Conservation (phyloP, 164 flowering plant genomes). For the Chloranthus sessilifolius region DNA sequence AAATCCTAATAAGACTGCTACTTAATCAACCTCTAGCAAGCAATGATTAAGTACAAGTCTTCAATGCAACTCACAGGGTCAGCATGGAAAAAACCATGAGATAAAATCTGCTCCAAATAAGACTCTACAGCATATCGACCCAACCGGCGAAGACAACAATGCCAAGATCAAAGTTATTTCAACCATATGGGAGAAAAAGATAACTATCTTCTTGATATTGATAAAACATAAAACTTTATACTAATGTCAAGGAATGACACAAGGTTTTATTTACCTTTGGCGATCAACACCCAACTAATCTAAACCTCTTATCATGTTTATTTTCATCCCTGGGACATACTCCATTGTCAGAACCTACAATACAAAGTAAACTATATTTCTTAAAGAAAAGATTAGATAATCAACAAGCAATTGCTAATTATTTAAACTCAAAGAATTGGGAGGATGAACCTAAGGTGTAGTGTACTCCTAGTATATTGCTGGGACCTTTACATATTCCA, state of each 20-base stretch:
- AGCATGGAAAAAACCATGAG: slow-evolving; percentile 95
- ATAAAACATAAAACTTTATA: too few relatives aligned
- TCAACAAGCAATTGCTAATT: background rate
- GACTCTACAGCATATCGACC: slow-evolving; percentile 95
- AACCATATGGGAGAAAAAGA: background rate
- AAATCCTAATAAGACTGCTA: background rate
- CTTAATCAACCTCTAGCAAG: background rate
- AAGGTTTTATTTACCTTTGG: slow-evolving; percentile 41
- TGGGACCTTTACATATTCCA: slow-evolving; percentile 89
- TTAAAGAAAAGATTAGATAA: background rate
- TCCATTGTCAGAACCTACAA: slow-evolving; percentile 87
- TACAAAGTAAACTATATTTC: slow-evolving; percentile 3
- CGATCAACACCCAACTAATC: slow-evolving; percentile 92
- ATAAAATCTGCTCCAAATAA: slow-evolving; percentile 84
- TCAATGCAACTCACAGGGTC: slow-evolving; percentile 72
- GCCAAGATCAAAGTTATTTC: slow-evolving; percentile 3
- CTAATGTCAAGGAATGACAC: background rate
- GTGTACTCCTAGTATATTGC: slow-evolving; percentile 69
- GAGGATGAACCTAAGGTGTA: slow-evolving; percentile 84
- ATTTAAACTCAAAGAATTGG: too few relatives aligned
- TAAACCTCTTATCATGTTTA: slow-evolving; percentile 79
- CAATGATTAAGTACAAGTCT: background rate
- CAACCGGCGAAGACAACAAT: slow-evolving; percentile 38
- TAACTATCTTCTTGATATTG: background rate
- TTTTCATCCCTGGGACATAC: slow-evolving; percentile 94